Percentiles rank a stretch among this genome's conserved stretches.
These are phyloP conservation scores for Haplographium delicatum DNA, from an alignment of 495 filamentous ascomycete species.

Conservation along the genomic window DNA sequence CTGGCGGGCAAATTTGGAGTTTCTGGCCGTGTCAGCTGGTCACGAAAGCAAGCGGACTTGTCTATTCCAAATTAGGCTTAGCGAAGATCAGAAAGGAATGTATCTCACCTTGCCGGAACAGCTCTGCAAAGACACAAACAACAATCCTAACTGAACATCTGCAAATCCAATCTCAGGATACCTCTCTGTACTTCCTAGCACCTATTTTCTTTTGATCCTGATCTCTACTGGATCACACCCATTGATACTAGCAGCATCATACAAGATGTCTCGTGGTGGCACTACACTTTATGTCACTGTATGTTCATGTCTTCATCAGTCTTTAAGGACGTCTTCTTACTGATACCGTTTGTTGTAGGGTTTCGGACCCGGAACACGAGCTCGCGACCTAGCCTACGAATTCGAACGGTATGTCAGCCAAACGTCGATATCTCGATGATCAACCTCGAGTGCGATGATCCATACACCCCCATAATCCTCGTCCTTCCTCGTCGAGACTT, in stretches of 20 bases:
- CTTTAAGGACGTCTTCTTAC: background rate
- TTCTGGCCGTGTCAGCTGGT: no score
- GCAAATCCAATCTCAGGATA: no score
- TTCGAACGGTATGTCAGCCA: constrained; percentile 93
- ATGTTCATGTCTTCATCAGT: constrained; percentile 7
- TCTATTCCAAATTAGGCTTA: no score
- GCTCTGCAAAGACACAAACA: no score
- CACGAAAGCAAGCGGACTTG: no score
- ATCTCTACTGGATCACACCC: no score
- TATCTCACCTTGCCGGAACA: no score
- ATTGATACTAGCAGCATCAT: background rate
- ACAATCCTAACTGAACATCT: no score
- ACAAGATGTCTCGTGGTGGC: constrained; percentile 81
- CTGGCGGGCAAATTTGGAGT: no score
- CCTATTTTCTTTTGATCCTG: no score
- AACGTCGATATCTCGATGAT: constrained; percentile 40
- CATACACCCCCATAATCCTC: constrained; percentile 30
- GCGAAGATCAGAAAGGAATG: no score
- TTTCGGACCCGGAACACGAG: constrained; percentile 98
- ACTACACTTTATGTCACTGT: constrained; percentile 89
- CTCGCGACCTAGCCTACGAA: constrained; percentile 99
- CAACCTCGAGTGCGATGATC: constrained; percentile 37
- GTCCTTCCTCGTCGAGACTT: constrained; percentile 33
- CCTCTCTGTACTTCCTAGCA: no score
- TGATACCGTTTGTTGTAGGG: constrained; percentile 45